Evolutionary conservation across 768 basidiomycete genomes (phyloP).

Genomic region (Psilocybe azurescens): DNA sequence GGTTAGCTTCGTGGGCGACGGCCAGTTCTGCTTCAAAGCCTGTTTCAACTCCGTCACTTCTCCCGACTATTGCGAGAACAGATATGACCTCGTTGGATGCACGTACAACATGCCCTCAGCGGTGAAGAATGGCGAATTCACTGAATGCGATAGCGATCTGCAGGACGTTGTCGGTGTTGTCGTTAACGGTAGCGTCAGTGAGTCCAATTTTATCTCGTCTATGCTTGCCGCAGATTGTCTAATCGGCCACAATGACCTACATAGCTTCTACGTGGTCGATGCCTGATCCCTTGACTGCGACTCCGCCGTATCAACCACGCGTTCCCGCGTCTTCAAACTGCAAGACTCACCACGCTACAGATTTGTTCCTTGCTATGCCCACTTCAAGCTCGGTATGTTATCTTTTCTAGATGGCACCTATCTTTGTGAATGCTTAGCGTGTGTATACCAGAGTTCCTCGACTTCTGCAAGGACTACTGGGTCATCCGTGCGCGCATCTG

Average conservation of each 20-base stretch:
- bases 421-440: no score
- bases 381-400: not conserved
- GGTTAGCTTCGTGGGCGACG: slow-evolving; percentile 67
- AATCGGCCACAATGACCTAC: not conserved
- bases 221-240: not conserved
- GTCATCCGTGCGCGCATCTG: not conserved
- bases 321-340: slow-evolving; percentile 48
- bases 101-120: slow-evolving; percentile 68
- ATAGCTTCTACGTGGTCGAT: slow-evolving; percentile 21
- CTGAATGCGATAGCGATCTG: slow-evolving; percentile 63
- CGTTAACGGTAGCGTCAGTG: slow-evolving; percentile 37
- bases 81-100: slow-evolving; percentile 74
- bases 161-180: slow-evolving; percentile 60
- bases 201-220: slow-evolving; percentile 1
- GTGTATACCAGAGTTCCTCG: not conserved
- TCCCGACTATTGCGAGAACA: slow-evolving; percentile 63
- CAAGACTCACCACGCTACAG: slow-evolving; percentile 31
- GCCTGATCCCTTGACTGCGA: slow-evolving; percentile 23
- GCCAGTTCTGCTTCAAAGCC: slow-evolving; percentile 69
- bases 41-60: slow-evolving; percentile 63
- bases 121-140: slow-evolving; percentile 61
- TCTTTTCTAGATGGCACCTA: no score
- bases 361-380: slow-evolving; percentile 27
- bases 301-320: slow-evolving; percentile 45
- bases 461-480: not conserved